phyloP scores from a whole-genome alignment of 2,329 filamentous ascomycete species.

The Cytospora leucostoma region DNA sequence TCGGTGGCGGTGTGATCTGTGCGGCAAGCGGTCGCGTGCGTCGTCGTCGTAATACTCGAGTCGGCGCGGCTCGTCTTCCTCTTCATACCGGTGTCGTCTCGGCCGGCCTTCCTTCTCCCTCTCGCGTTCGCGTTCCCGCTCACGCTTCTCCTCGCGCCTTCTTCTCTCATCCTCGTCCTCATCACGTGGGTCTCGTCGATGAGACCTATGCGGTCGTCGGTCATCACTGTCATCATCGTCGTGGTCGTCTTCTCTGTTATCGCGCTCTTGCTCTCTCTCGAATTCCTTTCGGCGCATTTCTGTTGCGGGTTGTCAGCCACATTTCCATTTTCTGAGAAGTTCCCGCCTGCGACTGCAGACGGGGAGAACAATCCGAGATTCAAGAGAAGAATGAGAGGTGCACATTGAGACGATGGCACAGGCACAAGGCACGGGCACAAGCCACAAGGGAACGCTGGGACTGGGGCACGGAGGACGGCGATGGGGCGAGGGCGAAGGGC shows the following conservation, averaged over 20 bases:
- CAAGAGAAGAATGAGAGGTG: slow-evolving; percentile 21
- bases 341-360: slow-evolving; percentile 22
- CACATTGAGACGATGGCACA: slow-evolving; percentile 27
- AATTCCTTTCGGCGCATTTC: slow-evolving; percentile 46
- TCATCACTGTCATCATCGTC: slow-evolving; percentile 39
- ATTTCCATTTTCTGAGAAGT: slow-evolving; percentile 22
- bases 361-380: slow-evolving; percentile 14
- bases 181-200: slow-evolving; percentile 36
- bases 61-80: slow-evolving; percentile 36
- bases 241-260: slow-evolving; percentile 23
- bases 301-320: slow-evolving; percentile 33
- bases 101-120: slow-evolving; percentile 36
- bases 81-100: slow-evolving; percentile 31
- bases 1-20: slow-evolving; percentile 38
- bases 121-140: slow-evolving; percentile 33
- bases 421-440: slow-evolving; percentile 27
- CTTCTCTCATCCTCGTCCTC: slow-evolving; percentile 37
- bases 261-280: slow-evolving; percentile 36
- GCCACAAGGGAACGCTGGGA: slow-evolving; percentile 23
- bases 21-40: slow-evolving; percentile 31
- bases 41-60: slow-evolving; percentile 36
- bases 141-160: slow-evolving; percentile 40
- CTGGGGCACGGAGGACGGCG: slow-evolving; percentile 18
- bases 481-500: slow-evolving; percentile 20
- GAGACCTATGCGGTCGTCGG: slow-evolving; percentile 32